Evolutionary conservation across 768 basidiomycete species (phyloP), one percentile per base, ranked within the genome.

Genomic region (Podaxis rugospora): DNA sequence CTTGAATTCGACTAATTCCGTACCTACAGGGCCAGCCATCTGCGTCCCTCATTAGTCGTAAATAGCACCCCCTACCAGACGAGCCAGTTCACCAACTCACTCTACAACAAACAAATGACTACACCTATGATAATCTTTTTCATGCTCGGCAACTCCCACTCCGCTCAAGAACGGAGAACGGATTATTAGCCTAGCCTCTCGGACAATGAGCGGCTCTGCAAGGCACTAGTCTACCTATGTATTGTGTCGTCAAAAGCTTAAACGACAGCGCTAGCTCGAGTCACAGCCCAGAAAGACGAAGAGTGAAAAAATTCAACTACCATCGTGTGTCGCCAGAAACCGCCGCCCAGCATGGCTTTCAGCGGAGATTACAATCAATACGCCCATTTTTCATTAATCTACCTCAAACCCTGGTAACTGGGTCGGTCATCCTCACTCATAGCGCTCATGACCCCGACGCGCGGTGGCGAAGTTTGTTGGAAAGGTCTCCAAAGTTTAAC

Each of bases 191-290:
- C 51, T n/a, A 52, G 28, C 35, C 27, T 14, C 51, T 52, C 51
- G 51, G 51, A 35, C 51, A 28, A 16, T 52, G 51, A 52, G 51
- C 51, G 51, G 51, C 51, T 51, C 50, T 51, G 50, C 28, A 51
- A 51, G 28, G 50, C 51, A 35, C 51, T 52, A 52, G 14, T 16
- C 14, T 18, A 44, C n/a, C 14, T 44, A 16, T 44, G 42, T 44
- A 16, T n/a, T 44, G n/a, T 44, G 28, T 52, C 27, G 14, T 35
- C 27, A n/a, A 52, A 52, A 18, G 16, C 18, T 52, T 7, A 32
- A n/a, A 27, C 14, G 51, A 52, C 51, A 52, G 42, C 42, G 51
- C 16, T 35, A 14, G 28, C 16, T 27, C 9, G 25, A 25, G 27
- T 5, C 25, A 32, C 10, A 28, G 13, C 28, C 50, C 23, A 44